Base-by-base conservation (phyloP, 2,329 filamentous ascomycete genomes). In the Nakataea oryzae region DNA sequence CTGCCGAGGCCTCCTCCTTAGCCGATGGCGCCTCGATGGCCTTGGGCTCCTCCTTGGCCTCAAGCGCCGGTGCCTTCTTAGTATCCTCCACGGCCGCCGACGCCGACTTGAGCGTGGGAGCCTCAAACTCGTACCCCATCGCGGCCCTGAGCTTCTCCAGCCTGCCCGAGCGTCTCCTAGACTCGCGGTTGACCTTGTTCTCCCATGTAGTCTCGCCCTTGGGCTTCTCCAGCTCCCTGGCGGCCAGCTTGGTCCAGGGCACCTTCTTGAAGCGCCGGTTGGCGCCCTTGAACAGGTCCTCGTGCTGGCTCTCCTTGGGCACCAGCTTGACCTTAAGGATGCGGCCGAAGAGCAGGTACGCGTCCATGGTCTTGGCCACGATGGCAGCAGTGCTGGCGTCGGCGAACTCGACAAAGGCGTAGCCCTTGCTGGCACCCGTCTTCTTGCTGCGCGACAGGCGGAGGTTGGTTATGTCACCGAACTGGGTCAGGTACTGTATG, bases 301-400 rank as follows among this genome's bases (percentile, higher is more conserved):
- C 82, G 72, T 96, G 91, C 56, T 96, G 79, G 71, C 93, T 86
- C 64, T 90, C 90, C 63, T 85, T 78, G 4, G 90, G 85, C 4
- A 97, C 83, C 28, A 86, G 79, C 72, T 91, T 90, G 8, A 62
- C 61, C 75, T 96, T 93, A 68, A 99, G 81, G 65, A 97, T 89
- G 73, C 97, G 93, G 7, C 91, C 91, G 74, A 96, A 97, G 71
- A 99, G 83, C 54, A 97, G 85, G 76, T 99, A 99, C 77, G 93
- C 96, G 80, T 97, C 86, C 95, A 99, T 99, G 27, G 95, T 96
- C 77, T 92, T 90, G 59, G 91, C 88, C 32, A 96, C 93, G 68
- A 97, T 92, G 69, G 91, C 88, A 54, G 95, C 93, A n/a, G 83
- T 84, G 66, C 75, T 77, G 59, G 92, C 90, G 63, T 91, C 87